Percentiles rank a stretch among this genome's conserved stretches.
phyloP scores from a whole-genome alignment of 306 rosid genomes.

The Trifolium repens region DNA sequence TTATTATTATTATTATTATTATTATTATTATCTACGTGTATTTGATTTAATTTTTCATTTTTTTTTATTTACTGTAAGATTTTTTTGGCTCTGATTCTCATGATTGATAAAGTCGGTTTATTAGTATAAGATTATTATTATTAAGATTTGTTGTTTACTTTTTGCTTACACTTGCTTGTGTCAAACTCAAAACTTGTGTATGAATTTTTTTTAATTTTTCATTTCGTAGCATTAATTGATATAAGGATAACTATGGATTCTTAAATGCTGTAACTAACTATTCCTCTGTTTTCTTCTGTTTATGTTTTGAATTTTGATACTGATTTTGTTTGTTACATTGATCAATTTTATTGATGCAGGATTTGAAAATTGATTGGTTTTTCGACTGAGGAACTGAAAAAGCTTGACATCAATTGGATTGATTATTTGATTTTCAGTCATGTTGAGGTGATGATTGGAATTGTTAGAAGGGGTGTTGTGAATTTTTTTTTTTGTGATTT shows the following conservation, averaged over 20 bases:
- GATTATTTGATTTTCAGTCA: slow-evolving; percentile 23
- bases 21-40: slow-evolving; percentile 22
- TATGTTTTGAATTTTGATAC: not conserved
- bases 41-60: slow-evolving; percentile 26
- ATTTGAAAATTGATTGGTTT: slow-evolving; percentile 41
- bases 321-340: slow-evolving; percentile 33
- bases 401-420: slow-evolving; percentile 40
- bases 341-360: slow-evolving; percentile 56
- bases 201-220: not conserved
- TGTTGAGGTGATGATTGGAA: slow-evolving; percentile 34
- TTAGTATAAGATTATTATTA: too few relatives aligned
- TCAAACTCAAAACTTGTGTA: slow-evolving; percentile 16
- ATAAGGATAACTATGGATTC: not conserved
- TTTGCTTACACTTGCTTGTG: not conserved
- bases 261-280: not conserved
- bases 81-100: slow-evolving; percentile 10
- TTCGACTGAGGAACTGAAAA: slow-evolving; percentile 15
- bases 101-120: slow-evolving; percentile 4
- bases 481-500: slow-evolving; percentile 37
- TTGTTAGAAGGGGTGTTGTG: slow-evolving; percentile 23
- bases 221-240: not conserved
- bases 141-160: slow-evolving; percentile 11
- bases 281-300: slow-evolving; percentile 30
- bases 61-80: slow-evolving; percentile 10
- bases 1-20: too few relatives aligned